These are phyloP conservation scores for Lodderomyces metapsilosis DNA, from an alignment of 1,139 yeast genomes.

Conservation along the genomic window DNA sequence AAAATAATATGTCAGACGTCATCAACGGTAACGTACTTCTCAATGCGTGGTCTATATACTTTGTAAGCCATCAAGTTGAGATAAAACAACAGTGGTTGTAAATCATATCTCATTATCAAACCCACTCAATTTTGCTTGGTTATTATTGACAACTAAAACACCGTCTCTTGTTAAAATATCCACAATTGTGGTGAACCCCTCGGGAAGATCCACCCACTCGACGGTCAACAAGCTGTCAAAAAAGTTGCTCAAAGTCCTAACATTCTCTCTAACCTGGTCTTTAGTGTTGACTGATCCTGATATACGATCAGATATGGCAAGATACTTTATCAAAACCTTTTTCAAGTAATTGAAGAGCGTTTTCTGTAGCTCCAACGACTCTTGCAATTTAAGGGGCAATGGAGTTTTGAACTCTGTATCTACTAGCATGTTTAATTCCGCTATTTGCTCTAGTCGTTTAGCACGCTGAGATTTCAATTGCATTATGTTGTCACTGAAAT, in stretches of 20 bases:
- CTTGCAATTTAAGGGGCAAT: constrained; percentile 5
- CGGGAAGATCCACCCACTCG: constrained; percentile 9
- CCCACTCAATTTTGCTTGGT: background rate
- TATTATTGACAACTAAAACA: background rate
- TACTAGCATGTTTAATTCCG: background rate
- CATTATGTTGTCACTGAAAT: background rate
- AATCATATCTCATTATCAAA: background rate
- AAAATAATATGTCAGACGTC: background rate
- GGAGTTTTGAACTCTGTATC: background rate
- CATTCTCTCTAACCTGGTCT: constrained; percentile 17
- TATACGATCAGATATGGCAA: constrained; percentile 24
- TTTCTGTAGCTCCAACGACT: constrained; percentile 16
- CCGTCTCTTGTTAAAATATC: background rate
- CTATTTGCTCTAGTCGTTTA: background rate
- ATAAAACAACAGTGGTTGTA: too few relatives aligned
- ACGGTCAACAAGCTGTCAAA: constrained; percentile 10
- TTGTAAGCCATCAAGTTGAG: too few relatives aligned
- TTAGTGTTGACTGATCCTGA: constrained; percentile 19
- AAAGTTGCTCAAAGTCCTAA: constrained; percentile 11
- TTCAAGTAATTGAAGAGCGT: constrained; percentile 18
- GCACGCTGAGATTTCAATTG: background rate
- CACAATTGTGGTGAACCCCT: background rate
- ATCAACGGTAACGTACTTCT: too few relatives aligned
- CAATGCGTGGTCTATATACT: too few relatives aligned
- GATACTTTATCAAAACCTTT: constrained; percentile 22